These are phyloP conservation scores for Paratinospora sagittata DNA, from an alignment of 164 flowering plant species.

Conservation along the genomic window DNA sequence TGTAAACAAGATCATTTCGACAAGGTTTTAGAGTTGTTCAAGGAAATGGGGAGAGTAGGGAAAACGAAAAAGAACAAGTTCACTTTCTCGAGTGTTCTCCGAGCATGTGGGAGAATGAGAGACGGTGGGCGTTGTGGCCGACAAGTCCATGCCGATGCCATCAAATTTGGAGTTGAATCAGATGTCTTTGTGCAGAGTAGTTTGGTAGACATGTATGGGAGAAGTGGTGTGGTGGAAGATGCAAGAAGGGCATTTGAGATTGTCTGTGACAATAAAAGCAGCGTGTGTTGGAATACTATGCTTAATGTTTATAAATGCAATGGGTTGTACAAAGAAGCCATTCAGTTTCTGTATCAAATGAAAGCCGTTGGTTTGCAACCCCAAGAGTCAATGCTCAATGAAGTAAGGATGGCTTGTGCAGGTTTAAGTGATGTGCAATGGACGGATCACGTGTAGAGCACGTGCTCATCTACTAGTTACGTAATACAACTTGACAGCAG, in stretches of 20 bases:
- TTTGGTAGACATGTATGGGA: conserved; percentile 61
- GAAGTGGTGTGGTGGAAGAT: conserved; percentile 37
- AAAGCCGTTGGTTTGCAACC: conserved; percentile 40
- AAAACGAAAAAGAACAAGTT: conserved; percentile 35
- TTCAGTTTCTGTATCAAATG: conserved; percentile 53
- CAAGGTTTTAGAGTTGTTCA: conserved; percentile 34
- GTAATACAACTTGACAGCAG: too few species aligned
- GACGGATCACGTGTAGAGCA: too few species aligned
- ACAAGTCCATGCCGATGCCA: conserved; percentile 51
- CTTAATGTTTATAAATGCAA: conserved; percentile 31
- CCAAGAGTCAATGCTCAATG: conserved; percentile 29
- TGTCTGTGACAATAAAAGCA: conserved; percentile 16
- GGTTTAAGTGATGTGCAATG: too few species aligned
- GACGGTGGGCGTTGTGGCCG: conserved; percentile 33
- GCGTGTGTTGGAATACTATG: conserved; percentile 59
- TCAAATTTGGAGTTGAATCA: conserved; percentile 43
- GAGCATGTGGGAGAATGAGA: conserved; percentile 45
- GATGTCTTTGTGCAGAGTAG: conserved; percentile 42
- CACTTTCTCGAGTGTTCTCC: conserved; percentile 44
- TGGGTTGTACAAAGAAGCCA: conserved; percentile 34
- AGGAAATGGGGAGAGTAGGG: conserved; percentile 47
- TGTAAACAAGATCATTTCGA: conserved; percentile 29
- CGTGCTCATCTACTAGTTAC: too few species aligned
- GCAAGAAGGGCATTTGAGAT: conserved; percentile 40
- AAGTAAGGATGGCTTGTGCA: conserved; percentile 28